Evolutionary conservation across 140 eudicot genomes (phyloP), one percentile per base, ranked within the genome.

Genomic region (Senecio squalidus): DNA sequence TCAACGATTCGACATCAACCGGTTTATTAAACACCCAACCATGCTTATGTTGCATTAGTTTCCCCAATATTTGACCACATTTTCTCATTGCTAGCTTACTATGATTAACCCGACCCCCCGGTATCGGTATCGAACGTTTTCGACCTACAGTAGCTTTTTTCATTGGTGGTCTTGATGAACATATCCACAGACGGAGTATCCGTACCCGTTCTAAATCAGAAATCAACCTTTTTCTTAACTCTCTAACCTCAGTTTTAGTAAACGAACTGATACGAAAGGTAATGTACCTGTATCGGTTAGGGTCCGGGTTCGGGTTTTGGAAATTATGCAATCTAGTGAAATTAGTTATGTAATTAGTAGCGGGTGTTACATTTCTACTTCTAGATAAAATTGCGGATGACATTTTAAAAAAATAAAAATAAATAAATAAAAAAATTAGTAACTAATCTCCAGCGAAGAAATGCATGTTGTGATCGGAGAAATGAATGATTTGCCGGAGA

Each of bases 11-110:
- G 0, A 33, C 79, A 60, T 85, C 82, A 3, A 85, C 95, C 1
- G 95, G 95, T 39, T 31, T 31, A 23, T 76, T 78, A 27, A 85
- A 85, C 25, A 78, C 84, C 76, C 78, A 82, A 5, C 90, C 82
- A 20, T 60, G 30, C 33, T 76, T 76, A 45, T 79, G 80, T 60
- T 27, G 78, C 86, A 78, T 75, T 70, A 85, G n/a, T 9, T 73
- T 82, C 17, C 23, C 36, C 34, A 85, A 34, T 7, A 85, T 65
- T 33, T 70, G 75, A 0, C 64, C 51, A 39, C 95, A 85, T 41
- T 30, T 70, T 47, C 58, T 76, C 84, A 79, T 82, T 71, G 64
- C 53, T 2, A 20, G 4, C 74, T 23, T 29, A 3, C 47, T 31
- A 50, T 26, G 61, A 38, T 6, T 31, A n/a, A n/a, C n/a, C n/a